These are phyloP conservation scores for Trametes hirsuta DNA, from an alignment of 1,284 basidiomycete species.

Conservation along the genomic window DNA sequence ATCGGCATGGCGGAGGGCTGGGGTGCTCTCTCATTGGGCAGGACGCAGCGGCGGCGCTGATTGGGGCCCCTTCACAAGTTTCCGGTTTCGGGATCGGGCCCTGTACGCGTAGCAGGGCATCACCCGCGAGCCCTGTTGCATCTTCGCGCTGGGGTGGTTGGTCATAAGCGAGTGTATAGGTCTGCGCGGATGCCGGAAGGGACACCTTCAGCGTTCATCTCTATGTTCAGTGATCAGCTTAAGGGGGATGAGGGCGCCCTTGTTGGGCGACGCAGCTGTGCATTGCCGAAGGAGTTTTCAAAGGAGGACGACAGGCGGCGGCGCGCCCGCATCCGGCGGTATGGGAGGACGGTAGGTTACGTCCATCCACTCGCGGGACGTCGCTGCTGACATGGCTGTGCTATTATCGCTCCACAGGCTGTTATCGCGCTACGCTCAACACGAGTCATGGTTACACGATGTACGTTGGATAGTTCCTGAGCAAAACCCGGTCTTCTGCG, in stretches of 20 bases:
- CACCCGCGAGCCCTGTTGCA: not conserved
- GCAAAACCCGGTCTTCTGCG: not conserved
- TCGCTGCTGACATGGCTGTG: not conserved
- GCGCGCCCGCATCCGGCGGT: not conserved
- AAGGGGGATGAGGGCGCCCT: not conserved
- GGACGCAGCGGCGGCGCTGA: constrained; percentile 13
- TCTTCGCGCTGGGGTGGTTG: not conserved
- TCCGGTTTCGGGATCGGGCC: not conserved
- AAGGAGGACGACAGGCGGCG: not conserved
- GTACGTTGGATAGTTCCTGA: not conserved
- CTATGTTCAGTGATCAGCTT: not conserved
- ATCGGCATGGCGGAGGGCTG: constrained; percentile 55
- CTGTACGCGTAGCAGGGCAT: not conserved
- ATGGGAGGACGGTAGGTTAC: not conserved
- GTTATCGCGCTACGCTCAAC: not conserved
- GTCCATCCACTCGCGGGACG: not conserved
- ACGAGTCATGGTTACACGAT: not conserved
- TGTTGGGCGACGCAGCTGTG: too few relatives aligned
- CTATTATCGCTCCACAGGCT: not conserved
- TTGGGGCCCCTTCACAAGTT: not conserved
- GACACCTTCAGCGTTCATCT: not conserved
- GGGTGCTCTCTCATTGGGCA: constrained; percentile 46
- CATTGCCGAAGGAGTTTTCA: not conserved
- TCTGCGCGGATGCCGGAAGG: not conserved
- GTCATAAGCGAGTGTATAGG: not conserved